Conservation (phyloP, 164 flowering plant species). For the Stephania yunnanensis region DNA sequence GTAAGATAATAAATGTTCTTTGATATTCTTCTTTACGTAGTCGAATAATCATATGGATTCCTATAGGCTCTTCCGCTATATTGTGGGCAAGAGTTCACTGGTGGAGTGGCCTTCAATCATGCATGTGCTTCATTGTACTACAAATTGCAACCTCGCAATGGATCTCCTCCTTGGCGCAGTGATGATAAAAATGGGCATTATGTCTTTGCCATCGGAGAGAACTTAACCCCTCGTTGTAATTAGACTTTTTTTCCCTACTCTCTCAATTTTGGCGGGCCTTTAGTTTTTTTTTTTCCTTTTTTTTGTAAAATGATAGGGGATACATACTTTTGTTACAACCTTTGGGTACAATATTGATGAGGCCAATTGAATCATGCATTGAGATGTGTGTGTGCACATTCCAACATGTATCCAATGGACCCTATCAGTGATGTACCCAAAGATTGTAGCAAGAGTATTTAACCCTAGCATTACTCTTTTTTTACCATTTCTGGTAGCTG, state of each 20-base stretch:
- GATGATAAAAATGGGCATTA: conserved; percentile 96
- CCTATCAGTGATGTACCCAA: too few species aligned
- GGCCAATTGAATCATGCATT: too few species aligned
- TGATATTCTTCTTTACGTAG: not conserved
- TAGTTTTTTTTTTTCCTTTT: not conserved
- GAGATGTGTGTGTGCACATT: too few species aligned
- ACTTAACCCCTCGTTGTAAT: conserved; percentile 75
- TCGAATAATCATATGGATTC: conserved; percentile 2
- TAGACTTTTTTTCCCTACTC: not conserved
- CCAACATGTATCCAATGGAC: too few species aligned
- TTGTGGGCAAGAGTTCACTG: conserved; percentile 54
- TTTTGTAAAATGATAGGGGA: too few species aligned
- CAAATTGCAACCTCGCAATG: conserved; percentile 44
- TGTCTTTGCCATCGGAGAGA: conserved; percentile 65
- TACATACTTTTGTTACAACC: too few species aligned
- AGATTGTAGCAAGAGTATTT: too few species aligned
- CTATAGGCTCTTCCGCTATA: conserved; percentile 54
- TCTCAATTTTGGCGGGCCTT: not conserved
- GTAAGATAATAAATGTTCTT: not conserved
- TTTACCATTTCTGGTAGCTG: not conserved
- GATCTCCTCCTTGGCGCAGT: conserved; percentile 82
- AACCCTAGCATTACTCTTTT: too few species aligned
- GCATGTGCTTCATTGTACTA: conserved; percentile 40
- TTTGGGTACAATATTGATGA: too few species aligned
- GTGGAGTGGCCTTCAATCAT: conserved; percentile 36